Evolutionary conservation across 306 rosid species (phyloP).

Genomic region (Cucumis cinereus): DNA sequence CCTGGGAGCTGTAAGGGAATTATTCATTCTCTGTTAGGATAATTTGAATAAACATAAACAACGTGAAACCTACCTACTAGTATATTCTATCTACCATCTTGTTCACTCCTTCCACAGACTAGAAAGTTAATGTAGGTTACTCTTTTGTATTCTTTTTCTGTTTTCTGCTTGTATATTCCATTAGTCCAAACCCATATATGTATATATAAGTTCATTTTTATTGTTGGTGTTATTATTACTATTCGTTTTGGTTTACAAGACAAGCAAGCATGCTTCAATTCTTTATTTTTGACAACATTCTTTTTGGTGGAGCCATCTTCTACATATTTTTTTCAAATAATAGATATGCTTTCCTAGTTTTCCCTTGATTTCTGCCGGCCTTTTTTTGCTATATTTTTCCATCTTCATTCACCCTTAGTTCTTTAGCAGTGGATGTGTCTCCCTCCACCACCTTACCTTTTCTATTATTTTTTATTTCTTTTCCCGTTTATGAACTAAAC

Average conservation of each 20-base stretch:
- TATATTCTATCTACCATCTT: not conserved
- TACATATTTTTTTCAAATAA: not conserved
- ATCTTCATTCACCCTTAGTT: not conserved
- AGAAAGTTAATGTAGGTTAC: not conserved
- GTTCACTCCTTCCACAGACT: not conserved
- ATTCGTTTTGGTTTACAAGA: not conserved
- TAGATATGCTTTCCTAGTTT: not conserved
- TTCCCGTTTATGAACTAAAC: not conserved
- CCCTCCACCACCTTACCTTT: not conserved
- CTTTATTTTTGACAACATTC: not conserved
- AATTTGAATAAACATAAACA: not conserved
- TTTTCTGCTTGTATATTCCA: not conserved
- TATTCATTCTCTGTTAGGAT: not conserved
- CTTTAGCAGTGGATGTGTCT: not conserved
- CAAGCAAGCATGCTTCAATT: not conserved
- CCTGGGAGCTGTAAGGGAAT: not conserved
- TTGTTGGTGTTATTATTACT: no score
- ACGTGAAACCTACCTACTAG: not conserved
- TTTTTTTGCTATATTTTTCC: not conserved
- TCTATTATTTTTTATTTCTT: no score
- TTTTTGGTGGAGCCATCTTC: not conserved
- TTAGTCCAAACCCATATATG: not conserved
- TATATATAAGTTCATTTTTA: not conserved
- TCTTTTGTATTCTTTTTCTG: not conserved
- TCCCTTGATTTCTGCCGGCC: not conserved